Evolutionary conservation across 768 basidiomycete genomes (phyloP).

Genomic region (Pleurotus tuber-regium): DNA sequence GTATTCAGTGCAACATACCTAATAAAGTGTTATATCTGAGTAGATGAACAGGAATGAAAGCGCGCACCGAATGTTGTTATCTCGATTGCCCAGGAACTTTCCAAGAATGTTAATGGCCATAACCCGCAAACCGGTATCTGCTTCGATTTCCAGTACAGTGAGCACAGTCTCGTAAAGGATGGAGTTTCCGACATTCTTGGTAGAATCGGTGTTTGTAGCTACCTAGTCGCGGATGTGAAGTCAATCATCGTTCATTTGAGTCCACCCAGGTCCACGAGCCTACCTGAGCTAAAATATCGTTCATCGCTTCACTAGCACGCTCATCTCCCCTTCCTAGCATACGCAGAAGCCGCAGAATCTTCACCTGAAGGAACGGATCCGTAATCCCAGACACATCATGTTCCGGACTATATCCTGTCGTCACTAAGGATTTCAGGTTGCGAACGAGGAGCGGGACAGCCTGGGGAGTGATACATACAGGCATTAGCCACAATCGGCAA

Average conservation of each 20-base stretch:
- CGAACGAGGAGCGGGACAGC: conserved; percentile 92
- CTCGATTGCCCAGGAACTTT: conserved; percentile 95
- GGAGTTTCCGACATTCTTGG: conserved; percentile 97
- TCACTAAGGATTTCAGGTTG: conserved; percentile 91
- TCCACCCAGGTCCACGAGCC: conserved; percentile 10
- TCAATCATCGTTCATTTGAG: no score
- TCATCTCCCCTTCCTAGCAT: conserved; percentile 84
- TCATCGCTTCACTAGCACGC: conserved; percentile 93
- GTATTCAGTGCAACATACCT: conserved; percentile 99
- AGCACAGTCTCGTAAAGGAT: conserved; percentile 98
- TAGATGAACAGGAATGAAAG: not conserved
- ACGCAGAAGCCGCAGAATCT: conserved; percentile 84
- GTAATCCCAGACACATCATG: conserved; percentile 99
- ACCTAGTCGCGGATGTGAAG: no score
- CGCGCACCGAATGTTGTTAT: conserved; percentile 94
- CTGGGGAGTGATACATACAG: conserved; percentile 33
- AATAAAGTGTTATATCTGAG: conserved; percentile 8
- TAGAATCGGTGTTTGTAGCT: conserved; percentile 97
- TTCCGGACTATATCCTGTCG: conserved; percentile 96
- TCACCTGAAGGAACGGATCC: conserved; percentile 93
- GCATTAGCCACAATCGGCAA: not conserved
- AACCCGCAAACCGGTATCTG: conserved; percentile 91
- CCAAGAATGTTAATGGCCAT: conserved; percentile 99
- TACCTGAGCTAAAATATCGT: conserved; percentile 95
- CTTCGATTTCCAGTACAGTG: conserved; percentile 95